These are phyloP conservation scores for Powellomyces hirtus DNA, from an alignment of 192 early-diverging fungal species.

Conservation along the genomic window DNA sequence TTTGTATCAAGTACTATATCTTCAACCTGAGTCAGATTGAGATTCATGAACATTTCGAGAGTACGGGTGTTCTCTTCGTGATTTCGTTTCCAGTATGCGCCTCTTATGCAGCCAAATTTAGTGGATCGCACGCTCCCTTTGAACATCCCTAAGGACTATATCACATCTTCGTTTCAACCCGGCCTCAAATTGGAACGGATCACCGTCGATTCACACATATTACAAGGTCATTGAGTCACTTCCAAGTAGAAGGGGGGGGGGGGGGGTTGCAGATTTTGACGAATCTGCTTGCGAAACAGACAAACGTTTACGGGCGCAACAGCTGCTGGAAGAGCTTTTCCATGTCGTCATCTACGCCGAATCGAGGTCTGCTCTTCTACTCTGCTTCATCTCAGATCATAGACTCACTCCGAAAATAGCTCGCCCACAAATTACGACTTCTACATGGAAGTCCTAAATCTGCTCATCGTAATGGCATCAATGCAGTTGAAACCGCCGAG, in stretches of 20 bases:
- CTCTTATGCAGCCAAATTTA: neutral
- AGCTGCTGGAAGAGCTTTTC: constrained; percentile 55
- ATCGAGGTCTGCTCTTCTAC: constrained; percentile 41
- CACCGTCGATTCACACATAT: constrained; percentile 7
- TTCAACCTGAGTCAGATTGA: constrained; percentile 51
- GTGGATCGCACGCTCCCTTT: constrained; percentile 16
- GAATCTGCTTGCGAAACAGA: constrained; percentile 22
- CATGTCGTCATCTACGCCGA: constrained; percentile 54
- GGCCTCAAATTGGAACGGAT: neutral
- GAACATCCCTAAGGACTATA: neutral
- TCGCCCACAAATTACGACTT: constrained; percentile 51
- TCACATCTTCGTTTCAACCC: neutral
- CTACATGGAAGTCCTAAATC: constrained; percentile 65
- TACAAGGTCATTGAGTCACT: constrained; percentile 10
- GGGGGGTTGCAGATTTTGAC: neutral
- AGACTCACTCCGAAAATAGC: too few species aligned
- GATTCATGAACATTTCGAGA: constrained; percentile 63
- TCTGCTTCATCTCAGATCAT: too few species aligned
- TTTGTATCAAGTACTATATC: constrained; percentile 68
- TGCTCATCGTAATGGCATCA: constrained; percentile 59
- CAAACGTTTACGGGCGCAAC: constrained; percentile 51
- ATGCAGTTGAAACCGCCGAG: constrained; percentile 55
- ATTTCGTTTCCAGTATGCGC: neutral
- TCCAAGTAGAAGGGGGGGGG: neutral
- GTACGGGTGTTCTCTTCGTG: constrained; percentile 26